Base-by-base conservation (phyloP, 2,329 filamentous ascomycete species). In the Fusarium sp. region DNA sequence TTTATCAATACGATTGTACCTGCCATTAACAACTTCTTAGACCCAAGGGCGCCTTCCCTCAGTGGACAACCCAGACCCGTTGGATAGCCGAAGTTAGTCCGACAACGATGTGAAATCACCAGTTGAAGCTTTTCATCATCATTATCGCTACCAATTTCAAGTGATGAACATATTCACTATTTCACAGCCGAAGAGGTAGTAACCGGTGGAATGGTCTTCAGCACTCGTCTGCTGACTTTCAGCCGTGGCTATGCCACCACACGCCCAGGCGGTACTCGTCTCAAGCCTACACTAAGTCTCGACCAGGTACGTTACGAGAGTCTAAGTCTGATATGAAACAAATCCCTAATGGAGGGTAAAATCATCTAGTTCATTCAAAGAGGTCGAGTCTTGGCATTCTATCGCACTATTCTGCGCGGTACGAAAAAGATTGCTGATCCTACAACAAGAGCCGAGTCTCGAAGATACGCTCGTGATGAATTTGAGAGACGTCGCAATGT, bases 401-500 rank as follows among this genome's bases (percentile, higher is more conserved):
- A 89, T 77, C 83, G 88, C 36, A 81, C 79, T 18, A 85, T 90
- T 56, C 74, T 90, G 34, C 85, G 88, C 26, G 83, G 84, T 62
- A 87, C 85, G 3, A 78, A 79, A 34, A 79, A 77, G 57, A 89
- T 91, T 58, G 56, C 70, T 16, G 86, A 90, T 71, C 74, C 80
- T 9, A 77, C 72, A 4, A 86, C 86, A 7, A 84, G 83, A 50
- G 77, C 79, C n/a, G 88, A 90, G 75, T 88, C 86, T 8, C 80
- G 84, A 57, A 79, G 78, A 55, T 89, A 85, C 76, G 88, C 84
- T 36, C 83, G 87, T 20, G 83, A 85, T 61, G 88, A 91, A 74
- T 89, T 90, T 73, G 85, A 89, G 76, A 82, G 87, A 58, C 85
- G 89, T 71, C 83, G 83, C 26, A 69, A 78, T 55, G 86, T 89